Evolutionary conservation across 179 eudicot genomes (phyloP), one percentile per base, ranked within the genome.

Genomic region (Drosera spatulata): DNA sequence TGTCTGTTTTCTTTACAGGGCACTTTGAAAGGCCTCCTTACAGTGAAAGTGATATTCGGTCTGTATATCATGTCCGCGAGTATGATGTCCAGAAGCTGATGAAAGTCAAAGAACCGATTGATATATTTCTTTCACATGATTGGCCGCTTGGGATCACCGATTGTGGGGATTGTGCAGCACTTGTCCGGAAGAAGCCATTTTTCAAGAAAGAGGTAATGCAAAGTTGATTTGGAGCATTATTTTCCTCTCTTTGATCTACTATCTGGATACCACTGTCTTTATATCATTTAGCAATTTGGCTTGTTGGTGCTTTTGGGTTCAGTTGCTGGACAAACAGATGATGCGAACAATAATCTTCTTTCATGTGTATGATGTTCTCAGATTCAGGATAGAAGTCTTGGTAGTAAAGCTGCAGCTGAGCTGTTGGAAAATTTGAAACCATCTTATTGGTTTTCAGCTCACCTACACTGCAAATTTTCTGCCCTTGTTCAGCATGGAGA

Each of bases 131-230:
- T 59, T 89, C 99, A 56, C 99, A 93, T 81, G 99, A 93, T 80
- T 93, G 99, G 97, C 99, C 99, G 53, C 13, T 78, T 70, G 90
- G 91, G 8, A 82, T 93, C 57, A 89, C 97, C 71, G 99, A 89
- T 63, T 66, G 76, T 77, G 99, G 99, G 58, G 71, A 93, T 63
- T 69, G 72, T 81, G 63, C 66, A 70, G 80, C 57, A 41, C 99
- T 93, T 77, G 71, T 93, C 56, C 78, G 61, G 15, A 51, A 58
- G 41, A 93, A 93, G 69, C 93, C 85, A 0, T 82, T 60, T 65
- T 81, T 93, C 62, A 61, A 75, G 69, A 58, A 75, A 73, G 97
- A 93, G 93, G 99, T 93, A 80, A 67, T 54, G 60, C n/a, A 2
- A 13, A 41, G 14, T n/a, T 33, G 38, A 33, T 42, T 9, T 11